These are phyloP conservation scores for Pyricularia grisea DNA, from an alignment of 2,329 filamentous ascomycete genomes.

Conservation along the genomic window DNA sequence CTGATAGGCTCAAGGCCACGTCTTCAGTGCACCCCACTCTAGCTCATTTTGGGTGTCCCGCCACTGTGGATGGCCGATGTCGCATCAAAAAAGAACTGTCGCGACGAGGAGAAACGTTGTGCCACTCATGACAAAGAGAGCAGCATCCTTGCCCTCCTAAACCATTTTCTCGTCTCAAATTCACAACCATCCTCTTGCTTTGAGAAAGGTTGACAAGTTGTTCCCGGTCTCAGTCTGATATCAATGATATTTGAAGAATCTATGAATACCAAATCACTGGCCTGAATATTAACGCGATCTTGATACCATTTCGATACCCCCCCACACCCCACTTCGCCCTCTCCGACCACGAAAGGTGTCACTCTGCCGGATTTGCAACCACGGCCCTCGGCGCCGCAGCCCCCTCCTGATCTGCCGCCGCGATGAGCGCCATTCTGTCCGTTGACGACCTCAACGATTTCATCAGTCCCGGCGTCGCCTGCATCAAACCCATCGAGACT, in stretches of 20 bases:
- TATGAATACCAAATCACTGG: background rate
- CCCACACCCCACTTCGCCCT: background rate
- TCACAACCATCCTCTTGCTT: background rate
- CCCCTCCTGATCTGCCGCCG: constrained; percentile 11
- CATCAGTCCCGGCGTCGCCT: constrained; percentile 93
- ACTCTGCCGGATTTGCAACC: background rate
- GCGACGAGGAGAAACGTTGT: background rate
- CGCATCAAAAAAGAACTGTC: background rate
- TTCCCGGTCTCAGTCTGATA: background rate
- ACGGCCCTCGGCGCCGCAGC: background rate
- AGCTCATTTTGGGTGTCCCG: background rate
- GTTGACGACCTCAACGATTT: constrained; percentile 98
- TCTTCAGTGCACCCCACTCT: background rate
- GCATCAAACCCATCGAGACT: constrained; percentile 95
- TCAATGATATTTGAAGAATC: background rate
- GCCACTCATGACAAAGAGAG: background rate
- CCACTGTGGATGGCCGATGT: background rate
- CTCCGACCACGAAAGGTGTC: background rate
- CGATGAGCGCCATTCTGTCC: constrained; percentile 95
- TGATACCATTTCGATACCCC: background rate
- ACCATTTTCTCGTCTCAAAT: background rate
- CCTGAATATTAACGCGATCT: background rate
- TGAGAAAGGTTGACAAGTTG: background rate
- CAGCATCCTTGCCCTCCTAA: background rate
- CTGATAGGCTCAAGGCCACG: background rate